Conservation (phyloP, 2,329 filamentous ascomycete species). For the Aspergillus japonicus region DNA sequence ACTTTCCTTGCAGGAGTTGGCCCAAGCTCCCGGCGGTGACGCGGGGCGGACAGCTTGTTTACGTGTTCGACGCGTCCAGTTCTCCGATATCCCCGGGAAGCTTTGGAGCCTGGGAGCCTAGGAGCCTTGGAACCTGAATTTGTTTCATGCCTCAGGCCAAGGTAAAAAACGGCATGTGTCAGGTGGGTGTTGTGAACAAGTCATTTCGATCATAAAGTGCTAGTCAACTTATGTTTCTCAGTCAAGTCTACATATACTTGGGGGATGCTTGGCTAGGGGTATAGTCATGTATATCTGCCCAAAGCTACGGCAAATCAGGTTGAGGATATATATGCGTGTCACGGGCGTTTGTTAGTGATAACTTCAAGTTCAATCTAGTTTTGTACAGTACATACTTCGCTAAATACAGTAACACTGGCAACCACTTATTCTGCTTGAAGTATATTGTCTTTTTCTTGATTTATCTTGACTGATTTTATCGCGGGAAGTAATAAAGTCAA, state of each 20-base stretch:
- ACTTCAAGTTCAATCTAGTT: not conserved
- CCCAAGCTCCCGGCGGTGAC: constrained; percentile 23
- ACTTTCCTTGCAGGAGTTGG: constrained; percentile 12
- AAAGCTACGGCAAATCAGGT: not conserved
- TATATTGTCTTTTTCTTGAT: not conserved
- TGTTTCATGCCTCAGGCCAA: not conserved
- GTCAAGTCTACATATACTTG: too few relatives aligned
- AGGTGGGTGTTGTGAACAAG: too few relatives aligned
- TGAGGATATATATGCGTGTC: not conserved
- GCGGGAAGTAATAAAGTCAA: too few relatives aligned
- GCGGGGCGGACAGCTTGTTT: constrained; percentile 22
- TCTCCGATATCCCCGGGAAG: constrained; percentile 22
- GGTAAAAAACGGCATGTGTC: too few relatives aligned
- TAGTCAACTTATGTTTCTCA: not conserved
- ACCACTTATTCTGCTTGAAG: not conserved
- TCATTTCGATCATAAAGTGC: too few relatives aligned
- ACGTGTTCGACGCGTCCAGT: constrained; percentile 22
- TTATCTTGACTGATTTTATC: too few relatives aligned
- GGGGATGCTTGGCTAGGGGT: not conserved
- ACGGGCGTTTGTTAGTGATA: not conserved
- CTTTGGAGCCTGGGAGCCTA: constrained; percentile 17
- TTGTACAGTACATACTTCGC: not conserved
- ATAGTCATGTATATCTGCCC: too few relatives aligned
- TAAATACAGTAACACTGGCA: not conserved
- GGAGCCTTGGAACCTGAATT: not conserved